Conservation (phyloP, 371 early-diverging fungal species). For the Conidiobolus incongruus region DNA sequence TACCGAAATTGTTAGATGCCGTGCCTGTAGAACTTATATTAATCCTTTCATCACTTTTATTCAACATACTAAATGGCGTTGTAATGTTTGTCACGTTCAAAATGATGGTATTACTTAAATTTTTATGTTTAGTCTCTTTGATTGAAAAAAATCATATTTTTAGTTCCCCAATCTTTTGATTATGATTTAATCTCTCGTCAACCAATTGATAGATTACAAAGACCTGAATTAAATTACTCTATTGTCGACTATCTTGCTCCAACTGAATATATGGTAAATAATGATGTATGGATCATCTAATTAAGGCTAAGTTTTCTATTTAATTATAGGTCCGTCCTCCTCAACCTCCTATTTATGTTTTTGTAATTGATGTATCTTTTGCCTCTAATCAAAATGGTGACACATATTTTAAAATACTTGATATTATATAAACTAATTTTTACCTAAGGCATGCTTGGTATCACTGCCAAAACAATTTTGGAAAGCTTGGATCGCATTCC, state of each 20-base stretch:
- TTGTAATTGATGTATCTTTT: conserved; percentile 82
- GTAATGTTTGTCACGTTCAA: conserved; percentile 77
- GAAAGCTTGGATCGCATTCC: conserved; percentile 70
- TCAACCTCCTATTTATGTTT: conserved; percentile 78
- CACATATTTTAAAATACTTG: no score
- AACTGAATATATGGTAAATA: conserved; percentile 66
- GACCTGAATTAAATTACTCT: conserved; percentile 67
- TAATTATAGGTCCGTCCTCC: conserved; percentile 46
- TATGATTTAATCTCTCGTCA: conserved; percentile 63
- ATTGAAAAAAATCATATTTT: not conserved
- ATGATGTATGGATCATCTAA: not conserved
- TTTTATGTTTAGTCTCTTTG: not conserved
- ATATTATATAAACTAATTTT: not conserved
- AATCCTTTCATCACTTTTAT: conserved; percentile 87
- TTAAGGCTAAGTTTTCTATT: not conserved
- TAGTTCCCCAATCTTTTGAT: conserved; percentile 70
- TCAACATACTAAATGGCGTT: conserved; percentile 86
- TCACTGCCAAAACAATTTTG: conserved; percentile 56
- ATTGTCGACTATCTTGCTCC: conserved; percentile 90
- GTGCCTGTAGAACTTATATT: conserved; percentile 87
- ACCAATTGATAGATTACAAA: conserved; percentile 60
- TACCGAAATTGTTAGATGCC: conserved; percentile 79
- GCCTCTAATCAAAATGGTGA: conserved; percentile 56
- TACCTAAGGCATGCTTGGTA: conserved; percentile 26
- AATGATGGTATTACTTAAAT: conserved; percentile 46